phyloP scores from a whole-genome alignment of 495 filamentous ascomycete species.

The Staphylotrichum tortipilum region DNA sequence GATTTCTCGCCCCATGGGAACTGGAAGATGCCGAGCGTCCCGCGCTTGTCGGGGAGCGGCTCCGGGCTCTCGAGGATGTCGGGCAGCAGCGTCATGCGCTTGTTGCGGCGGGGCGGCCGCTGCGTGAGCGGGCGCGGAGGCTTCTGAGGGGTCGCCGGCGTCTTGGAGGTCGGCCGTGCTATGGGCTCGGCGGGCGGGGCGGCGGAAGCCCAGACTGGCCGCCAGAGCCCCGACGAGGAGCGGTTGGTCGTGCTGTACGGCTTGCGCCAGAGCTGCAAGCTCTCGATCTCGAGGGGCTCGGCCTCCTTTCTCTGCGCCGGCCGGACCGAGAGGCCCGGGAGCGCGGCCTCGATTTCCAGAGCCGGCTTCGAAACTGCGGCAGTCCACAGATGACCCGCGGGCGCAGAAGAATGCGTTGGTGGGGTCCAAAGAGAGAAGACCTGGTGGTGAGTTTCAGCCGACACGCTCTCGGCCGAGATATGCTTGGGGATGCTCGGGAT shows the following conservation, averaged over 20 bases:
- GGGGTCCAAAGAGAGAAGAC: conserved; percentile 19
- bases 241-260: conserved; percentile 17
- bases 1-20: conserved; percentile 51
- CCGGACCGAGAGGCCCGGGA: conserved; percentile 25
- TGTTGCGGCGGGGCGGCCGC: conserved; percentile 41
- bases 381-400: conserved; percentile 11
- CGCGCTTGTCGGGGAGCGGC: conserved; percentile 43
- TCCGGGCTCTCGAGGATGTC: conserved; percentile 49
- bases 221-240: conserved; percentile 30
- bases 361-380: conserved; percentile 5
- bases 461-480: conserved; percentile 16
- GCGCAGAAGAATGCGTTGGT: background rate
- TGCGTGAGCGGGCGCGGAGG: conserved; percentile 32
- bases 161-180: conserved; percentile 2
- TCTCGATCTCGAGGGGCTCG: conserved; percentile 28
- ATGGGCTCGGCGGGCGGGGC: conserved; percentile 31
- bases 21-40: conserved; percentile 48
- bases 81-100: conserved; percentile 43
- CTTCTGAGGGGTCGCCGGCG: conserved; percentile 18
- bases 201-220: conserved; percentile 22
- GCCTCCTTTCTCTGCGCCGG: conserved; percentile 24
- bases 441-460: background rate
- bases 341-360: conserved; percentile 8
- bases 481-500: conserved; percentile 15
- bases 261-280: conserved; percentile 34